Evolutionary conservation across 768 basidiomycete genomes (phyloP), one percentile per base, ranked within the genome.

Genomic region (Lactarius tabidus): DNA sequence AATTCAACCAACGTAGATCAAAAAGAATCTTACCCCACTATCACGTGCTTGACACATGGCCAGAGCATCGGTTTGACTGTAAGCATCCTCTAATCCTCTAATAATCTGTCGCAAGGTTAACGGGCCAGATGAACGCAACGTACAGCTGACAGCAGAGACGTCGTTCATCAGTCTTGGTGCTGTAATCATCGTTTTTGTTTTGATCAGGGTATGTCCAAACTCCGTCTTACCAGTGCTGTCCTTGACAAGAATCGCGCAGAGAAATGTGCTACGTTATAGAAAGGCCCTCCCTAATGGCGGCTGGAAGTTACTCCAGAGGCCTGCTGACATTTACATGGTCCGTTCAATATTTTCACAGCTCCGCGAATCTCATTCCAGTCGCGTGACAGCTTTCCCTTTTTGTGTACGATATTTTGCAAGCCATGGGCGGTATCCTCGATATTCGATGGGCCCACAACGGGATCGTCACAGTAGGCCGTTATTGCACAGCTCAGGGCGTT

Each of bases 241-340:
- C 8, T 33, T 33, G 33, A 33, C 33, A 8, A 8, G 33, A 7
- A 1, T 29, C 39, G 6, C 15, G 8, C 33, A 17, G 53, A 45
- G 66, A 52, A 69, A 69, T 39, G 12, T 59, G 8, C 38, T 52
- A 6, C 63, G 66, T 36, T 62, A 69, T 51, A 43, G 26, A 23
- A 67, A 7, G 36, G 33, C 2, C 3, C 28, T 54, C 2, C 57
- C 62, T 7, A 9, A 31, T 4, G 66, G 57, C 14, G 35, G 41
- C 18, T 67, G 68, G 68, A 53, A 41, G 33, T 67, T 79, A 12
- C 70, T 81, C 23, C 73, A 71, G 59, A 70, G 73, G 51, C 79
- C 33, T 6, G 73, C 77, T 59, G 79, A 82, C 65, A 69, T 79
- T 15, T 76, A 80, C 55, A 78, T 81, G 75, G 80, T 79, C 38